These are phyloP conservation scores for Aaosphaeria pasadenensis DNA, from an alignment of 2,329 filamentous ascomycete species.

Conservation along the genomic window DNA sequence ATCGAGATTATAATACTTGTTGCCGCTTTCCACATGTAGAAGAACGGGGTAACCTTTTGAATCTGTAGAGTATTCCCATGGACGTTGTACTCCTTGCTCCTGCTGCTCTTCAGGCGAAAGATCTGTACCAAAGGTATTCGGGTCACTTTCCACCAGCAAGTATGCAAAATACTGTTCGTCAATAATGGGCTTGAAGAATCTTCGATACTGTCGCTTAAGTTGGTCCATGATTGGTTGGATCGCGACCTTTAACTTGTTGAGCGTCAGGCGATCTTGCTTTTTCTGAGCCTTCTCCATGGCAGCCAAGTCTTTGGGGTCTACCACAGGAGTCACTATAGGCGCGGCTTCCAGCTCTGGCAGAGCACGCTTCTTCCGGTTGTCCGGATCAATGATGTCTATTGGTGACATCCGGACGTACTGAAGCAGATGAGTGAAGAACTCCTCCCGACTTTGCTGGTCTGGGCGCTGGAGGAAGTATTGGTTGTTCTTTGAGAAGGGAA, in stretches of 20 bases:
- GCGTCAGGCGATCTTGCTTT: slow-evolving; percentile 75
- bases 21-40: slow-evolving; percentile 69
- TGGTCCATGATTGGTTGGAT: slow-evolving; percentile 97
- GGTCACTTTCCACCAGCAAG: slow-evolving; percentile 79
- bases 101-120: slow-evolving; percentile 54
- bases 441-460: slow-evolving; percentile 62
- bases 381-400: slow-evolving; percentile 80
- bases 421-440: slow-evolving; percentile 76
- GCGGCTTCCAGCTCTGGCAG: slow-evolving; percentile 74
- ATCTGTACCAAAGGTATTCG: slow-evolving; percentile 61
- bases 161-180: slow-evolving; percentile 73
- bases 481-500: slow-evolving; percentile 81
- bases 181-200: slow-evolving; percentile 76
- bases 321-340: slow-evolving; percentile 53
- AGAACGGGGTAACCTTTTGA: slow-evolving; percentile 75
- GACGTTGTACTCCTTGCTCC: slow-evolving; percentile 59
- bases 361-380: slow-evolving; percentile 80
- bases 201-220: slow-evolving; percentile 84
- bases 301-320: slow-evolving; percentile 60
- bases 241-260: slow-evolving; percentile 84
- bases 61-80: slow-evolving; percentile 78
- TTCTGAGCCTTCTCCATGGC: slow-evolving; percentile 78
- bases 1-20: slow-evolving; percentile 94
- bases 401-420: slow-evolving; percentile 77
- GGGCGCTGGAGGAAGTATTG: slow-evolving; percentile 69